These are phyloP conservation scores for Mycosphaerella arachidis DNA, from an alignment of 2,329 filamentous ascomycete genomes.

Conservation along the genomic window DNA sequence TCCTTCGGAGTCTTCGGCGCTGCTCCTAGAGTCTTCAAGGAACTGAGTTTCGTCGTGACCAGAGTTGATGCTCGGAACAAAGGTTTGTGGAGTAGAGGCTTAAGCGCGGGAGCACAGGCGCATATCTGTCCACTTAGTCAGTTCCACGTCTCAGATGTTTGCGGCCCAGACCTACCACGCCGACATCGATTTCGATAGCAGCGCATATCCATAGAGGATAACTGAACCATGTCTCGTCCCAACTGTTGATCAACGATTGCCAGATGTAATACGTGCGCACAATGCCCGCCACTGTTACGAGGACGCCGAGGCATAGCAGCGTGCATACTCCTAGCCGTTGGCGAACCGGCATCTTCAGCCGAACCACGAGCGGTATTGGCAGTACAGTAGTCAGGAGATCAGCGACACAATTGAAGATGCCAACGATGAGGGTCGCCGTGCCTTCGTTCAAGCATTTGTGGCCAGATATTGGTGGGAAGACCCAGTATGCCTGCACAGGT, in stretches of 20 bases:
- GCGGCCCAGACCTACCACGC: slow-evolving; percentile 36
- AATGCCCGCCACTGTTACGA: slow-evolving; percentile 41
- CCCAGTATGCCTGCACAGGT: slow-evolving; percentile 43
- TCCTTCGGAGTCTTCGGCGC: background rate
- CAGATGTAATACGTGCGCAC: slow-evolving; percentile 44
- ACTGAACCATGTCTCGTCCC: slow-evolving; percentile 44
- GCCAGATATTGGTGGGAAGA: slow-evolving; percentile 28
- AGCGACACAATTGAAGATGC: slow-evolving; percentile 42
- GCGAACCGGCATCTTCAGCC: slow-evolving; percentile 38
- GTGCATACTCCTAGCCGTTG: slow-evolving; percentile 39
- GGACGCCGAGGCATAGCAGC: slow-evolving; percentile 39
- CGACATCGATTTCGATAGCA: slow-evolving; percentile 44
- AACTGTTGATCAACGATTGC: slow-evolving; percentile 37
- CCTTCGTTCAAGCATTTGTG: slow-evolving; percentile 42
- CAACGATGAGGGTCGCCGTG: slow-evolving; percentile 35
- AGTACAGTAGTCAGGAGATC: slow-evolving; percentile 41
- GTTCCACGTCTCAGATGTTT: background rate
- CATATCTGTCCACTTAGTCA: slow-evolving; percentile 28
- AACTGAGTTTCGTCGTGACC: slow-evolving; percentile 23
- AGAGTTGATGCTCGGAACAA: slow-evolving; percentile 13
- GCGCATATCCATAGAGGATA: slow-evolving; percentile 47
- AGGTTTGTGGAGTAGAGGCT: slow-evolving; percentile 30
- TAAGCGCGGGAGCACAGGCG: slow-evolving; percentile 36
- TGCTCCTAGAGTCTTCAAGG: slow-evolving; percentile 17
- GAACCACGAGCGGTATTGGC: slow-evolving; percentile 42